Conservation (phyloP, 257 asterid species). For the Cruciata laevipes region DNA sequence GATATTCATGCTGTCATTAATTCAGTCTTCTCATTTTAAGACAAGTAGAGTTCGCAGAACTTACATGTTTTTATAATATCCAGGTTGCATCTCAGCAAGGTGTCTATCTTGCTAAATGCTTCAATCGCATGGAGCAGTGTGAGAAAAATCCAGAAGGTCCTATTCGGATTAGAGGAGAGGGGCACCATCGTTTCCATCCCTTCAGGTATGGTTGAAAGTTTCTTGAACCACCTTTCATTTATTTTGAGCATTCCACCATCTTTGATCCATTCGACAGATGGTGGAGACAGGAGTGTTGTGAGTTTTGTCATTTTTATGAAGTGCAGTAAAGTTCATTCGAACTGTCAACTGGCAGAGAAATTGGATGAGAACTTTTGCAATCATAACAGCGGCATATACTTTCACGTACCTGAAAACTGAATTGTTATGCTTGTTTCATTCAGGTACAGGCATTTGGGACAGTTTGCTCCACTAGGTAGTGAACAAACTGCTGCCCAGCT, state of each 20-base stretch:
- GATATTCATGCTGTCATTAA: not conserved
- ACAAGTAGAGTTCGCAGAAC: not conserved
- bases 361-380: not conserved
- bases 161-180: slow-evolving; percentile 87
- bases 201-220: slow-evolving; percentile 54
- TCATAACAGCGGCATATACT: not conserved
- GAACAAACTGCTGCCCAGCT: slow-evolving; percentile 97
- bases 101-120: slow-evolving; percentile 81
- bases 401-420: not conserved
- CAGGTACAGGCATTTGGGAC: slow-evolving; percentile 96
- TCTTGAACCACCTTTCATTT: not conserved
- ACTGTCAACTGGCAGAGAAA: too few relatives aligned
- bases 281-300: not conserved
- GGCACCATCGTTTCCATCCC: slow-evolving; percentile 89
- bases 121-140: slow-evolving; percentile 85
- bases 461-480: slow-evolving; percentile 95
- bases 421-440: slow-evolving; percentile 14
- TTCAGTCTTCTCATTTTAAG: not conserved
- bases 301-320: not conserved
- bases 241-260: not conserved
- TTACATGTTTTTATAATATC: slow-evolving; percentile 18
- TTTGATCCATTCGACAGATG: not conserved
- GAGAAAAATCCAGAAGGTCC: slow-evolving; percentile 93
- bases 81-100: slow-evolving; percentile 99
- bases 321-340: too few relatives aligned